phyloP scores from a whole-genome alignment of 352 stramenopile genomes.

The Phytophthora rubi region DNA sequence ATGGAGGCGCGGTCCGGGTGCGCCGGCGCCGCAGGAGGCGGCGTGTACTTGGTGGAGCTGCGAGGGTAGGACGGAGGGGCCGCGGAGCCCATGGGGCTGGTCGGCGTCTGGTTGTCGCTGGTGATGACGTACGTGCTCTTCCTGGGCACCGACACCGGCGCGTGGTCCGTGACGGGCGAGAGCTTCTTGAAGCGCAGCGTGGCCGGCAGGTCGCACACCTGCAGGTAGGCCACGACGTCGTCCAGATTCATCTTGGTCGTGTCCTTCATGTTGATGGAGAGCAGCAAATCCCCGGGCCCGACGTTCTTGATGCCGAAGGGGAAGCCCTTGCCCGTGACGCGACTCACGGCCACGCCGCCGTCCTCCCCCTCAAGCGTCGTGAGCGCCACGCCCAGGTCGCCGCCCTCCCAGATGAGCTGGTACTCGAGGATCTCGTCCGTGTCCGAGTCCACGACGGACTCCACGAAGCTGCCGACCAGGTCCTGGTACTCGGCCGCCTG shows the following conservation, averaged over 20 bases:
- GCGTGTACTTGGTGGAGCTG: slow-evolving; percentile 33
- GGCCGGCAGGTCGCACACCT: slow-evolving; percentile 85
- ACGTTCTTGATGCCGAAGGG: slow-evolving; percentile 91
- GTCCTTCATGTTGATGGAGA: slow-evolving; percentile 87
- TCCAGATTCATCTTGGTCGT: slow-evolving; percentile 81
- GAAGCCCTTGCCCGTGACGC: slow-evolving; percentile 87
- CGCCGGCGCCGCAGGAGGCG: slow-evolving; percentile 14
- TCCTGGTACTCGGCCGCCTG: slow-evolving; percentile 86
- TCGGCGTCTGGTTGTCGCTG: slow-evolving; percentile 49
- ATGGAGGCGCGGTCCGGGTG: slow-evolving; percentile 42
- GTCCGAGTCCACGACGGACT: slow-evolving; percentile 81
- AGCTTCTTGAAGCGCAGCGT: slow-evolving; percentile 90
- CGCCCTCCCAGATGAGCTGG: slow-evolving; percentile 90
- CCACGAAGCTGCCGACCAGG: slow-evolving; percentile 85
- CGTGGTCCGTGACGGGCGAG: slow-evolving; percentile 57
- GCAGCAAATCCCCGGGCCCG: slow-evolving; percentile 74
- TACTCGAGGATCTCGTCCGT: slow-evolving; percentile 90
- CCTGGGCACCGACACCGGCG: slow-evolving; percentile 47
- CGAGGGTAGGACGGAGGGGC: slow-evolving; percentile 40
- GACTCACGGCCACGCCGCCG: slow-evolving; percentile 75
- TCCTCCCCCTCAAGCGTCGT: slow-evolving; percentile 70
- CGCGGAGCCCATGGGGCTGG: slow-evolving; percentile 66
- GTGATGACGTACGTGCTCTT: slow-evolving; percentile 79
- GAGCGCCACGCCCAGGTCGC: slow-evolving; percentile 83
- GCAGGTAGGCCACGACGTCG: slow-evolving; percentile 82